A percentile compares a stretch with the other conserved stretches of the same genome.
These are phyloP conservation scores for Crithidia fasciculata DNA, from an alignment of 208 protist genomes.

Conservation along the genomic window DNA sequence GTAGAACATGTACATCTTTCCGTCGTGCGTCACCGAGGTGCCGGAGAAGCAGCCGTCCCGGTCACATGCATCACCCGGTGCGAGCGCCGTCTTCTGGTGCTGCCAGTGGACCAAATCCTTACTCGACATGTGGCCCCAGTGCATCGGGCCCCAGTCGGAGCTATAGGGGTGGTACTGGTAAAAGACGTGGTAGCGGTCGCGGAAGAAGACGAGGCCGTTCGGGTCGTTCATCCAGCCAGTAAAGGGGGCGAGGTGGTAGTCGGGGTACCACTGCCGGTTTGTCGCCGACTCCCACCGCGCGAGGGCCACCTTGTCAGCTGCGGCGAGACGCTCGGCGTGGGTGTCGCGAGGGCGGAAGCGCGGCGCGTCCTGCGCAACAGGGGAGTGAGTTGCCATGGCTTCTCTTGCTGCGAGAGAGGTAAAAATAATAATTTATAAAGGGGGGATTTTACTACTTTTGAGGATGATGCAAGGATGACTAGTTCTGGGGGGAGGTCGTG, in stretches of 20 bases:
- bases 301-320: conserved; percentile 16
- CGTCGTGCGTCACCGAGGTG: conserved; percentile 39
- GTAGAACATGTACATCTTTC: conserved; percentile 59
- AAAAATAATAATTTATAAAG: conserved; percentile 16
- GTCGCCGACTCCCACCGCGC: conserved; percentile 17
- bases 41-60: conserved; percentile 68
- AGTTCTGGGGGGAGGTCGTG: no score
- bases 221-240: conserved; percentile 64
- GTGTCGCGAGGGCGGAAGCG: conserved; percentile 13
- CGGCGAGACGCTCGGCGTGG: conserved; percentile 40
- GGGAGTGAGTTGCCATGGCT: conserved; percentile 14
- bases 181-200: conserved; percentile 52
- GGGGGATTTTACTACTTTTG: background rate
- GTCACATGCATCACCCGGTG: conserved; percentile 50
- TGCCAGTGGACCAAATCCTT: conserved; percentile 57
- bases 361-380: conserved; percentile 16
- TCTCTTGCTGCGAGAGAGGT: background rate
- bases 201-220: conserved; percentile 38
- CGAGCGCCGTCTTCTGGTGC: conserved; percentile 42
- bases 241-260: conserved; percentile 46
- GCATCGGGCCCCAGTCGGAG: conserved; percentile 57
- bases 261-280: conserved; percentile 45
- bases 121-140: conserved; percentile 62
- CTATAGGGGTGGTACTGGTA: conserved; percentile 65
- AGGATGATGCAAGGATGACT: no score